A percentile compares a stretch with the other conserved stretches of the same genome.
phyloP scores from a whole-genome alignment of 371 early-diverging fungal genomes.

The Conidiobolus incongruus region DNA sequence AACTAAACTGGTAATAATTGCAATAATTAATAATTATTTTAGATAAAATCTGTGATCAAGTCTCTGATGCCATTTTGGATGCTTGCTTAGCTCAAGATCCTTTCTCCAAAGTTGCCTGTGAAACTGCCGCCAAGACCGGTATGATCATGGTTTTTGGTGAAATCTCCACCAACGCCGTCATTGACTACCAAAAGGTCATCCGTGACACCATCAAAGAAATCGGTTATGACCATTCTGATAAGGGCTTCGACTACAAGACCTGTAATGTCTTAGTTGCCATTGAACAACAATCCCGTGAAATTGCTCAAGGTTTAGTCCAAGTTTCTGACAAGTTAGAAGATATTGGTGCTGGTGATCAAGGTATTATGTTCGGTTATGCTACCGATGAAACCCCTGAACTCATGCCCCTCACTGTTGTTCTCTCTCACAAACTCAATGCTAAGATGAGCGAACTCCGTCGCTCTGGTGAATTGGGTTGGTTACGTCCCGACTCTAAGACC shows the following conservation, averaged over 20 bases:
- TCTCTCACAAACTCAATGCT: conserved; percentile 93
- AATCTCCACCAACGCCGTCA: conserved; percentile 90
- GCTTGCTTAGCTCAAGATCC: conserved; percentile 91
- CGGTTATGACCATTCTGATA: conserved; percentile 91
- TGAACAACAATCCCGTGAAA: conserved; percentile 98
- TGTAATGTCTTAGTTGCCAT: conserved; percentile 97
- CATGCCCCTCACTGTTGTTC: conserved; percentile 93
- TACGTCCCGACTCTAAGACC: conserved; percentile 98
- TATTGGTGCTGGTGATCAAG: conserved; percentile 98
- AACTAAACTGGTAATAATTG: neutral
- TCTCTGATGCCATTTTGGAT: conserved; percentile 96
- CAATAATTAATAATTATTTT: neutral
- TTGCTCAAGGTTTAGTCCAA: conserved; percentile 88
- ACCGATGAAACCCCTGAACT: conserved; percentile 98
- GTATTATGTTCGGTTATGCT: conserved; percentile 94
- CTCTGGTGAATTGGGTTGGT: conserved; percentile 71
- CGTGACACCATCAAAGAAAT: conserved; percentile 93
- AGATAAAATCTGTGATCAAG: conserved; percentile 99
- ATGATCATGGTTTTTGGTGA: conserved; percentile 99
- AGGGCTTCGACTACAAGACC: conserved; percentile 99
- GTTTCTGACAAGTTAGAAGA: conserved; percentile 77
- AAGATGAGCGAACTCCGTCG: conserved; percentile 89
- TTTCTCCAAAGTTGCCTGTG: conserved; percentile 97
- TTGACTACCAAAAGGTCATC: conserved; percentile 97
- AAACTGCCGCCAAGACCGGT: conserved; percentile 97